A percentile compares a stretch with the other conserved stretches of the same genome.
These are phyloP conservation scores for Amanita phalloides DNA, from an alignment of 768 basidiomycete species.

Conservation along the genomic window DNA sequence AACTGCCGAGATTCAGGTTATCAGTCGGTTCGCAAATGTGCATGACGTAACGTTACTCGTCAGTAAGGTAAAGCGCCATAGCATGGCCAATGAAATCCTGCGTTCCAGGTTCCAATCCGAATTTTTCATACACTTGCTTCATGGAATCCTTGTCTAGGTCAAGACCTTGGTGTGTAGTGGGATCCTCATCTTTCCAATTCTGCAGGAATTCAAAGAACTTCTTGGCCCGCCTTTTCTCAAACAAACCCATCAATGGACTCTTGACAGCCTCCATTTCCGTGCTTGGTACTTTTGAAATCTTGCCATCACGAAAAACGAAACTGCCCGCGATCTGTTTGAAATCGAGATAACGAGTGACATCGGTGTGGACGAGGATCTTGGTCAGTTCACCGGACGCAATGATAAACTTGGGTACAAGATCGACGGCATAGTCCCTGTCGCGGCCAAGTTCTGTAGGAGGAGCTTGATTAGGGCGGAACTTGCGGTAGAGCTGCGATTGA, in stretches of 20 bases:
- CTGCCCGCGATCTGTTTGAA: slow-evolving; percentile 99
- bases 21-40: background rate
- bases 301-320: slow-evolving; percentile 94
- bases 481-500: slow-evolving; percentile 73
- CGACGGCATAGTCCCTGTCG: slow-evolving; percentile 96
- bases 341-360: slow-evolving; percentile 96
- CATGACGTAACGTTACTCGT: slow-evolving; percentile 57
- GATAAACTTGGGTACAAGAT: slow-evolving; percentile 99
- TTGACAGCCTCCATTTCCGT: slow-evolving; percentile 96
- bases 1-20: slow-evolving; percentile 35
- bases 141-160: slow-evolving; percentile 86
- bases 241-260: slow-evolving; percentile 96
- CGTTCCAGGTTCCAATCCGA: slow-evolving; percentile 92
- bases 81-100: slow-evolving; percentile 99
- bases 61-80: slow-evolving; percentile 97
- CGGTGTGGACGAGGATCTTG: slow-evolving; percentile 96
- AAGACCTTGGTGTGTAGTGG: slow-evolving; percentile 92
- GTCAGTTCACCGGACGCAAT: slow-evolving; percentile 97
- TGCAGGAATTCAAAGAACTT: slow-evolving; percentile 98
- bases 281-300: slow-evolving; percentile 94
- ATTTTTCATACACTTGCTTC: slow-evolving; percentile 93
- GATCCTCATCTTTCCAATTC: slow-evolving; percentile 90
- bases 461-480: slow-evolving; percentile 74
- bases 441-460: slow-evolving; percentile 83
- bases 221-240: slow-evolving; percentile 96